Base-by-base conservation (phyloP, 2,329 filamentous ascomycete species). In the Akanthomyces dipterigenus region DNA sequence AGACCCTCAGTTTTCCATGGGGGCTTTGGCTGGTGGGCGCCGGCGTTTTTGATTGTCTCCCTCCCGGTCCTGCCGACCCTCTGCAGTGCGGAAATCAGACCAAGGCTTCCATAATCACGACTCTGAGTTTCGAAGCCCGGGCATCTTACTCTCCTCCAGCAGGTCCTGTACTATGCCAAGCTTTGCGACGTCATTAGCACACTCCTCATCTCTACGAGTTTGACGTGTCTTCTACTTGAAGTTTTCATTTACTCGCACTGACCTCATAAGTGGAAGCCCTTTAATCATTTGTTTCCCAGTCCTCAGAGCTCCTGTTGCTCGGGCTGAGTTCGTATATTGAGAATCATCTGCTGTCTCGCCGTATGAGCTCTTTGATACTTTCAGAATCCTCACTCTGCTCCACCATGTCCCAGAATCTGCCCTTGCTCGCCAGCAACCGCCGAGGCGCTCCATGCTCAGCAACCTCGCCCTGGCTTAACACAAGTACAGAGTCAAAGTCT, bases 401-500 rank as follows among this genome's bases (percentile, higher is more conserved):
- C 20, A 59, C 59, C 80, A 87, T 81, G 12, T 76, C 76, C 62
- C 75, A 76, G 67, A 87, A 88, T 3, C 81, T 73, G 1, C 80
- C 79, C 2, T 66, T 71, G 9, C 76, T 70, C 49, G 73, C 75
- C 76, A 85, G 80, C 64, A 89, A 70, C 66, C 84, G 81, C 63
- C 68, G 73, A 5, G 86, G 86, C 9, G 73, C 74, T 2, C 84
- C 87, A 69, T 80, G 87, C 72, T 89, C 87, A n/a, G 82, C 80
- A 1, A 84, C 84, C 55, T 73, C 73, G 0, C 87, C 87, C 31
- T 85, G 84, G 59, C 82, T 82, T 65, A 90, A 73, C 1, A 90
- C 87, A 11, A 89, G 72, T 63, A 89, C 86, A 62, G 80, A 78
- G 70, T 89, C 86, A 65, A 88, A 89, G 70, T 88, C 86, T 3